Base-by-base conservation (phyloP, 2,329 filamentous ascomycete genomes). In the Lachnellula subtilissima region DNA sequence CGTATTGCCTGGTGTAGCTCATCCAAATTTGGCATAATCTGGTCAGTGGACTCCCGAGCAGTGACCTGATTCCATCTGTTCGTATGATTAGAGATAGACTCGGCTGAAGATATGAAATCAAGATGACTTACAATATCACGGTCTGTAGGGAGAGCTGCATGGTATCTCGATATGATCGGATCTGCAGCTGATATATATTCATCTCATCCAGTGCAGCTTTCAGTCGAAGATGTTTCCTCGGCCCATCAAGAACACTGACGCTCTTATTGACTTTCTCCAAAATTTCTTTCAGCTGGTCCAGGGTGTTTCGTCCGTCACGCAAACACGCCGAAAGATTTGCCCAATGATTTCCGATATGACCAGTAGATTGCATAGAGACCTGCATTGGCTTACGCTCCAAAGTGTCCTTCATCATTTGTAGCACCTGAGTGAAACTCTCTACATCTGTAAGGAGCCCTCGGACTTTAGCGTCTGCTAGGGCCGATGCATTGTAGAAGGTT, bases 241-340 rank as follows among this genome's bases (percentile, higher is more conserved):
- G 61, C 11, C 57, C 65, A 50, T 69, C 64, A 48, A 97, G 79
- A 5, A 97, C 90, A 57, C 83, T 83, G 25, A 94, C 91, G 61
- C 91, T 92, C 53, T 81, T 84, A 75, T 95, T 87, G 54, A 94
- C 69, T 42, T 80, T 72, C 36, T 91, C 92, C 1, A 97, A 81
- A 0, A 96, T 74, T 70, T 94, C 36, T 39, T 58, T 47, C n/a
- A 62, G 57, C 14, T 60, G 47, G 14, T 46, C n/a, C 17, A 62
- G 54, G 8, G 57, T 60, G 19, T 54, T 52, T 32, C 58, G 58
- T 5, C 57, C 53, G 56, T 60, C 60, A 11, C 53, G 35, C 4
- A 62, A 42, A 2, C 55, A 53, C 5, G 35, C 39, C 11, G 52
- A 45, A 7, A 62, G 50, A 52, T 57, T 57, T 5, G 7, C 48